Evolutionary conservation across 1,284 basidiomycete genomes (phyloP), one percentile per base, ranked within the genome.

Genomic region (Malassezia cuniculi): DNA sequence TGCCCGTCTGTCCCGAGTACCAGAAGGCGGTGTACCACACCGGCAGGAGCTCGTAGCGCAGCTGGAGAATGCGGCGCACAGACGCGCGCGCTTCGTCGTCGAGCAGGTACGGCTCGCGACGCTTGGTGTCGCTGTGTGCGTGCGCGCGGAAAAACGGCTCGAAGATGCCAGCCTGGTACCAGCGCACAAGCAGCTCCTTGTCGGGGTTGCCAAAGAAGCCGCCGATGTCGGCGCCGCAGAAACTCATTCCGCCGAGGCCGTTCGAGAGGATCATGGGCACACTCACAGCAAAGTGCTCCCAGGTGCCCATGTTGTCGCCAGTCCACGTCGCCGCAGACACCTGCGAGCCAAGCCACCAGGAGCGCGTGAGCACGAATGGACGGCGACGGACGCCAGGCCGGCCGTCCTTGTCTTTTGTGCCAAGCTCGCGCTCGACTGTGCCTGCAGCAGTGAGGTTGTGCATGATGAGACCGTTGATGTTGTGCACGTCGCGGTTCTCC

Each of bases 91-190:
- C 80, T 0, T 87, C 86, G 60, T 93, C 81, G 12, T 86, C 84
- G 37, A 84, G 76, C 0, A 97, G 74, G 73, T 81, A 97, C 0
- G 90, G 90, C 69, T 99, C 93, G 32, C 90, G 79, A 28, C 93
- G 79, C 71, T 95, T 97, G 29, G 90, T 93, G 69, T 99, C 93
- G 57, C 94, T 81, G 68, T 95, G 89, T 4, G 90, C 93, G 69
- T 97, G 93, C 0, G 90, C 90, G 37, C 90, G 78, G 80, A 97
- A 90, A 77, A 99, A 99, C 3, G 90, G 90, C 50, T 81, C 81
- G 69, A 95, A 93, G 9, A 81, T 78, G 19, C 90, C 93, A 25
- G 89, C 81, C 71, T 85, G 85, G 65, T 97, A 95, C 90, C 90
- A 97, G 26, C 93, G 76, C 6, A 90, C 80, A 20, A 99, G 79